A percentile compares a stretch with the other conserved stretches of the same genome.
phyloP scores from a whole-genome alignment of 129 eudicot species.

The Gnaphalium uliginosum region DNA sequence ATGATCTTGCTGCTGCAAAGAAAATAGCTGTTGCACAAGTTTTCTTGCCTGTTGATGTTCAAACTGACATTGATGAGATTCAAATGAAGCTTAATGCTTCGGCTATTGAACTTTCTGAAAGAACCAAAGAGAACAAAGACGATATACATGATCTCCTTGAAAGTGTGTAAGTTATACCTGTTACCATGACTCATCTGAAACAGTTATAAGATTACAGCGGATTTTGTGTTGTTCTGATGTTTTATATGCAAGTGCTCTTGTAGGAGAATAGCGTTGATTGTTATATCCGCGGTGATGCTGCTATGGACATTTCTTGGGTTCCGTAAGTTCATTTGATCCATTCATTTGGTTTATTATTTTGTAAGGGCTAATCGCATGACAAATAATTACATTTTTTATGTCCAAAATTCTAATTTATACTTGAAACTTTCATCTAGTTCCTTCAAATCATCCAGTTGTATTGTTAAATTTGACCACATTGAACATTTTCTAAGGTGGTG shows the following conservation, averaged over 20 bases:
- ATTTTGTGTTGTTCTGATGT: not conserved
- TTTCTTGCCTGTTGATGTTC: conserved; percentile 65
- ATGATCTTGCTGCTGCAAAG: conserved; percentile 85
- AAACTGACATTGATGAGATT: conserved; percentile 66
- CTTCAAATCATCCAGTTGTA: too few species aligned
- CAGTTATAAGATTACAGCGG: not conserved
- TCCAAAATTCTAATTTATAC: not conserved
- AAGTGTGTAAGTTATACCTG: conserved; percentile 55
- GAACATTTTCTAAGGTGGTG: too few species aligned
- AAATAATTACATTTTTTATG: not conserved
- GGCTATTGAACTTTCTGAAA: conserved; percentile 56
- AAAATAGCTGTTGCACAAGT: conserved; percentile 60
- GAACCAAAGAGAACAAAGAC: conserved; percentile 60
- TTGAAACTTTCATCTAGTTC: too few species aligned
- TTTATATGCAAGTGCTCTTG: conserved; percentile 29
- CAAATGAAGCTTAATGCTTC: conserved; percentile 66
- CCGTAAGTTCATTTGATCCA: conserved; percentile 46
- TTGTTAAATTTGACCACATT: too few species aligned
- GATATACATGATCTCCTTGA: conserved; percentile 53
- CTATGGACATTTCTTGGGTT: conserved; percentile 81
- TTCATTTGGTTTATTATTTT: not conserved
- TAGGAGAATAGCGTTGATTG: conserved; percentile 82
- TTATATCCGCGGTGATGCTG: conserved; percentile 83
- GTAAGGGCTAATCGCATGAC: not conserved
- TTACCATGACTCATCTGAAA: not conserved